Evolutionary conservation across 768 basidiomycete species (phyloP), one percentile per base, ranked within the genome.

Genomic region (Boletus subcaerulescens): DNA sequence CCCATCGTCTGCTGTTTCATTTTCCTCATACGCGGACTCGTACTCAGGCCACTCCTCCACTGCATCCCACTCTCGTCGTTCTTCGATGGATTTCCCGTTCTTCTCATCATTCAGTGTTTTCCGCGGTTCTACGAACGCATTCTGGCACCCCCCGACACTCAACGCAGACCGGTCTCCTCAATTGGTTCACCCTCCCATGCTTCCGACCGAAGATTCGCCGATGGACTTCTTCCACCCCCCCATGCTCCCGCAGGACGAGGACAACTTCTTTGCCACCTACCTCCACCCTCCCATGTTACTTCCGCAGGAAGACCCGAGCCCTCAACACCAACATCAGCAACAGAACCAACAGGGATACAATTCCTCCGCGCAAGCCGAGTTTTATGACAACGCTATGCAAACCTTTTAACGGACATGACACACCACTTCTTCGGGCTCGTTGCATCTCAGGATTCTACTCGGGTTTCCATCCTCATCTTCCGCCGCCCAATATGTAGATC

Each of bases 81-180:
- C 79, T 0, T 85, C 86, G 15, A 81, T 87, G 73, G 86, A 90
- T 26, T 78, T 76, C 47, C 83, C 86, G 0, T 89, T 83, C 15
- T 85, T 79, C 63, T 74, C 82, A 17, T 72, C 75, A 8, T 76
- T 80, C 39, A 78, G 77, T n/a, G 76, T 80, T 5, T 71, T 84
- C 29, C 74, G 84, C 15, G 83, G 81, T 6, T 80, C 79, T 6
- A 80, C 78, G 0, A 80, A 71, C 31, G 58, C 85, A 9, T 86
- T 87, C 62, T 90, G 88, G 87, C 89, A 91, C 69, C 87, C 89
- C 3, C 85, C 88, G 11, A 86, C 87, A 79, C 77, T 87, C 60
- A 74, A 81, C 5, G 80, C 82, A 58, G 80, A 79, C 26, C 73
- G 77, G 52, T 84, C 84, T 4, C 81, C 81, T 2, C 76, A 79